A percentile compares a stretch with the other conserved stretches of the same genome.
Conservation (phyloP, 208 protist species). For the Entamoeba dispar region DNA sequence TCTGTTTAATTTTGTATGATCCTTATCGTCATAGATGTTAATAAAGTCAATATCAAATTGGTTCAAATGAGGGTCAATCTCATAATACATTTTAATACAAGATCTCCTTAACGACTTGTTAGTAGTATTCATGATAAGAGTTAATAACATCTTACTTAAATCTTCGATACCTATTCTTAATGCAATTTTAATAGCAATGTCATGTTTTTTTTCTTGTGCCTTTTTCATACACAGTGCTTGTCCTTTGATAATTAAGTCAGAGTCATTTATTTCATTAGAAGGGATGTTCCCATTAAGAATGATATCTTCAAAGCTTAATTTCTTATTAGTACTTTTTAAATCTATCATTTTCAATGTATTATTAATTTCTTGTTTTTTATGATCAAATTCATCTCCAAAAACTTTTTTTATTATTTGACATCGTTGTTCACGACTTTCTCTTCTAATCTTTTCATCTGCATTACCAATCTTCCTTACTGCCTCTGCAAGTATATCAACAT, state of each 20-base stretch:
- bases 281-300: not conserved
- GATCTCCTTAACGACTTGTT: not conserved
- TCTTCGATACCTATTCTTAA: not conserved
- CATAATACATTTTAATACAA: not conserved
- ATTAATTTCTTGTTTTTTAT: not conserved
- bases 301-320: not conserved
- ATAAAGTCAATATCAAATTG: not conserved
- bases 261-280: not conserved
- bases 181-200: not conserved
- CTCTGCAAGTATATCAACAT: not conserved
- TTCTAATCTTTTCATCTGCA: not conserved
- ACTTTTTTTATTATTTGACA: too few species aligned
- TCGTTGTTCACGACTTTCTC: too few species aligned
- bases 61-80: not conserved
- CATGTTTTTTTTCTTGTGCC: not conserved
- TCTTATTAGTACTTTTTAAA: not conserved
- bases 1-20: not conserved
- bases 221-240: not conserved
- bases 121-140: not conserved
- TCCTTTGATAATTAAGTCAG: not conserved
- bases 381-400: not conserved
- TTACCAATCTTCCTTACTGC: not conserved
- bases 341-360: not conserved
- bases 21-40: not conserved
- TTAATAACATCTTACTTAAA: not conserved